These are phyloP conservation scores for Pterocarpus macrocarpus DNA, from an alignment of 306 rosid genomes.

Conservation along the genomic window DNA sequence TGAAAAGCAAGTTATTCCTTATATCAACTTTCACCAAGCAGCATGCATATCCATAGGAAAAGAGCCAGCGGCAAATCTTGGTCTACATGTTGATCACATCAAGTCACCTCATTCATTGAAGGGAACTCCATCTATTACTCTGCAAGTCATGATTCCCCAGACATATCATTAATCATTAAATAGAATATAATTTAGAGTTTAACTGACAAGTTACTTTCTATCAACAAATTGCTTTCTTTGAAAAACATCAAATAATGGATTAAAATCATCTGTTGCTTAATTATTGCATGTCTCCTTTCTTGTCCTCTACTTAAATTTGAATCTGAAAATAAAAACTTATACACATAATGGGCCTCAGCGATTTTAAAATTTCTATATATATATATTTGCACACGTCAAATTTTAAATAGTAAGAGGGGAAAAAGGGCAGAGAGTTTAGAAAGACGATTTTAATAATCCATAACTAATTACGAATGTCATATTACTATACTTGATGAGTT, in stretches of 20 bases:
- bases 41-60: conserved; percentile 2
- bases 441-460: background rate
- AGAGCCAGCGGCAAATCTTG: background rate
- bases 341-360: background rate
- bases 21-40: background rate
- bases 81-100: background rate
- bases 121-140: conserved; percentile 20
- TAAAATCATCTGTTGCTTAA: background rate
- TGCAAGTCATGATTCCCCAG: conserved; percentile 22
- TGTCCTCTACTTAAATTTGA: background rate
- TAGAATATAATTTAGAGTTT: background rate
- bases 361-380: background rate
- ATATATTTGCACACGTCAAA: background rate
- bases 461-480: background rate
- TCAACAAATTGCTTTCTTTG: background rate
- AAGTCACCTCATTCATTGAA: background rate
- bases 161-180: background rate
- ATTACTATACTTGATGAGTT: too few species aligned
- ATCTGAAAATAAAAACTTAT: too few species aligned
- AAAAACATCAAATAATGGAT: background rate
- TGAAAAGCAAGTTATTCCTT: background rate
- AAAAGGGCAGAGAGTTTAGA: background rate
- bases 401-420: background rate
- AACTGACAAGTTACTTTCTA: background rate
- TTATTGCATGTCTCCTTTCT: background rate